These are phyloP conservation scores for Dothistroma septosporum DNA, from an alignment of 2,329 filamentous ascomycete genomes.

Conservation along the genomic window DNA sequence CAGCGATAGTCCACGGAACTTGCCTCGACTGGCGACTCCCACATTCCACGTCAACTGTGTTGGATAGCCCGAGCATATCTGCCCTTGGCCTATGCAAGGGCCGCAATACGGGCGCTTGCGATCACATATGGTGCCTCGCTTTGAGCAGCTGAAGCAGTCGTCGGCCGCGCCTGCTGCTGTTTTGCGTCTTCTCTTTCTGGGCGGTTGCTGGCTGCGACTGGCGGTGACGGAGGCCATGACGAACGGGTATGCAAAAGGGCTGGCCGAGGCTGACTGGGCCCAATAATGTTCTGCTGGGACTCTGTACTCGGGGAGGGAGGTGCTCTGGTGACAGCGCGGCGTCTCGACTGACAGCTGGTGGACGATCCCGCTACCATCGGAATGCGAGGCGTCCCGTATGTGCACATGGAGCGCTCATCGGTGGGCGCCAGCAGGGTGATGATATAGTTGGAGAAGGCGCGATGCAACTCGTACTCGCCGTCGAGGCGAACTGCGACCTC, in stretches of 20 bases:
- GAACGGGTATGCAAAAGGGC: neutral
- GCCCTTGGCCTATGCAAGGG: slow-evolving; percentile 84
- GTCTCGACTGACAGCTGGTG: neutral
- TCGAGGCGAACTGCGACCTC: neutral
- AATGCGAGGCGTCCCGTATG: neutral
- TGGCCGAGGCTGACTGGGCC: neutral
- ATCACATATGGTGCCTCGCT: slow-evolving; percentile 80
- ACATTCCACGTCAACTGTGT: slow-evolving; percentile 96
- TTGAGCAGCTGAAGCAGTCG: slow-evolving; percentile 91
- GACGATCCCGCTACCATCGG: neutral
- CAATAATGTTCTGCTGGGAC: neutral
- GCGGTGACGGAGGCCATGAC: slow-evolving; percentile 10
- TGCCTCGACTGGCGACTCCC: slow-evolving; percentile 90
- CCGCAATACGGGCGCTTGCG: slow-evolving; percentile 90
- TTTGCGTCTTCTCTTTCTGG: slow-evolving; percentile 72
- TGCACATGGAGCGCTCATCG: neutral
- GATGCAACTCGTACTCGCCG: neutral
- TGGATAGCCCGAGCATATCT: slow-evolving; percentile 93
- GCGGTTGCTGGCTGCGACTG: slow-evolving; percentile 17
- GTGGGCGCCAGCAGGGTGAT: neutral
- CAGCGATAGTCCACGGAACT: slow-evolving; percentile 82
- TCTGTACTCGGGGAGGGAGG: neutral
- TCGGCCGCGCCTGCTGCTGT: slow-evolving; percentile 84
- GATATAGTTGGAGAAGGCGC: neutral
- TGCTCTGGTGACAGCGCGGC: neutral